Evolutionary conservation across 352 stramenopile species (phyloP).

Genomic region (Globisporangium solare): DNA sequence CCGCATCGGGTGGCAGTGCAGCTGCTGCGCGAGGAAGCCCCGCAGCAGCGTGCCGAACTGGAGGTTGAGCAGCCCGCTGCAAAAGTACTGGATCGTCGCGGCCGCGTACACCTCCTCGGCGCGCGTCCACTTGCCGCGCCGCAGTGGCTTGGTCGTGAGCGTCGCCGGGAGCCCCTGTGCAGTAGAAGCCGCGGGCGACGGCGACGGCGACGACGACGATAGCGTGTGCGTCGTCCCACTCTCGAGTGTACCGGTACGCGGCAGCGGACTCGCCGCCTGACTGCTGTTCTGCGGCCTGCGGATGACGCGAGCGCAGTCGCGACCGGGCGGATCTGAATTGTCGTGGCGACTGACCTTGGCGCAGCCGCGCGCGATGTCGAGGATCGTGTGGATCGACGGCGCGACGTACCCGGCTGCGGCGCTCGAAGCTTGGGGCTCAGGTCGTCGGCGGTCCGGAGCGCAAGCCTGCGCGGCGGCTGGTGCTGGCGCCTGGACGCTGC

Average conservation of each 20-base stretch:
- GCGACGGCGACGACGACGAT: too few relatives aligned
- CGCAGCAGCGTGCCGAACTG: slow-evolving; percentile 71
- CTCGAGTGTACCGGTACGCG: too few relatives aligned
- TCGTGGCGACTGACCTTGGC: slow-evolving; percentile 1
- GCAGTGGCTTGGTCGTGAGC: slow-evolving; percentile 12
- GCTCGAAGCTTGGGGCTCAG: not conserved
- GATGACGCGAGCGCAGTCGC: too few relatives aligned
- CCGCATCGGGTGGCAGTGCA: slow-evolving; percentile 74
- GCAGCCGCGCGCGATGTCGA: slow-evolving; percentile 1
- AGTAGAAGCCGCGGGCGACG: too few relatives aligned
- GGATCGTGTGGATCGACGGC: slow-evolving; percentile 9
- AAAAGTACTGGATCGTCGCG: slow-evolving; percentile 68
- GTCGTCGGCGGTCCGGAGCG: too few relatives aligned
- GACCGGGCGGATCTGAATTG: too few relatives aligned
- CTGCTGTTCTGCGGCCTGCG: too few relatives aligned
- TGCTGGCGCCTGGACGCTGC: not conserved
- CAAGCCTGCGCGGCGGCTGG: not conserved
- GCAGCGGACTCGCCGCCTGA: too few relatives aligned
- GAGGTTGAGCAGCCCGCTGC: slow-evolving; percentile 52
- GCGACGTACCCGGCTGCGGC: not conserved
- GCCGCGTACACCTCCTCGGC: slow-evolving; percentile 64
- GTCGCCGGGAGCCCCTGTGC: too few relatives aligned
- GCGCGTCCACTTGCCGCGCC: slow-evolving; percentile 69
- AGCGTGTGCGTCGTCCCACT: too few relatives aligned
- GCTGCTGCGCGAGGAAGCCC: slow-evolving; percentile 61